phyloP scores from a whole-genome alignment of 495 filamentous ascomycete genomes.

The Beverwykella pulmonaria region DNA sequence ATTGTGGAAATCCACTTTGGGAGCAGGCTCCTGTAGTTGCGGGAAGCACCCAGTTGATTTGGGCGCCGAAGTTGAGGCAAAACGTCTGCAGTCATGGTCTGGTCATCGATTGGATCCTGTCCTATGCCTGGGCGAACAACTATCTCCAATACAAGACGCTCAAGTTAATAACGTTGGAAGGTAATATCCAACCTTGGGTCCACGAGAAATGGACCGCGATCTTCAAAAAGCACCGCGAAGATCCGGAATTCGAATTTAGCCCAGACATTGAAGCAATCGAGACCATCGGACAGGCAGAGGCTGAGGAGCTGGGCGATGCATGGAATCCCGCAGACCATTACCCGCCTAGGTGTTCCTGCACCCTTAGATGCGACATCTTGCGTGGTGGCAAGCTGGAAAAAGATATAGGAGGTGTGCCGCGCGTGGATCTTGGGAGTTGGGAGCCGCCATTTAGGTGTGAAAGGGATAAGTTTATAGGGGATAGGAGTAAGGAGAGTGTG shows the following conservation, averaged over 20 bases:
- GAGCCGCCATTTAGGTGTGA: too few species aligned
- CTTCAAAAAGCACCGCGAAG: background rate
- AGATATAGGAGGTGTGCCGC: too few species aligned
- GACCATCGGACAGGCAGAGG: background rate
- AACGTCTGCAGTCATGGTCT: background rate
- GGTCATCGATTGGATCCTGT: constrained; percentile 17
- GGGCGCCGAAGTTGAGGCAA: background rate
- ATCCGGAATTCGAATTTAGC: background rate
- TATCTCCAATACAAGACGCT: background rate
- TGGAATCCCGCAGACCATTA: constrained; percentile 1
- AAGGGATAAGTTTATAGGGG: too few species aligned
- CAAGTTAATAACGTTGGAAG: background rate
- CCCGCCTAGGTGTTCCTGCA: background rate
- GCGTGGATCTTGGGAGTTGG: too few species aligned
- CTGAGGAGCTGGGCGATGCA: background rate
- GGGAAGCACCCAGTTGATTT: background rate
- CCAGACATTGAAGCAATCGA: background rate
- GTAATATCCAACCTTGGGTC: constrained; percentile 8
- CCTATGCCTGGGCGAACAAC: constrained; percentile 1
- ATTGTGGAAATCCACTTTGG: background rate
- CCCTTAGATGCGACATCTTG: too few species aligned
- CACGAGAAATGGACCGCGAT: background rate
- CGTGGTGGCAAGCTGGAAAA: too few species aligned
- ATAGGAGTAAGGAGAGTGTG: too few species aligned
- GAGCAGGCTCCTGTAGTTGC: background rate